A percentile compares a stretch with the other conserved stretches of the same genome.
These are phyloP conservation scores for Psilocybe subaeruginosa DNA, from an alignment of 768 basidiomycete species.

Conservation along the genomic window DNA sequence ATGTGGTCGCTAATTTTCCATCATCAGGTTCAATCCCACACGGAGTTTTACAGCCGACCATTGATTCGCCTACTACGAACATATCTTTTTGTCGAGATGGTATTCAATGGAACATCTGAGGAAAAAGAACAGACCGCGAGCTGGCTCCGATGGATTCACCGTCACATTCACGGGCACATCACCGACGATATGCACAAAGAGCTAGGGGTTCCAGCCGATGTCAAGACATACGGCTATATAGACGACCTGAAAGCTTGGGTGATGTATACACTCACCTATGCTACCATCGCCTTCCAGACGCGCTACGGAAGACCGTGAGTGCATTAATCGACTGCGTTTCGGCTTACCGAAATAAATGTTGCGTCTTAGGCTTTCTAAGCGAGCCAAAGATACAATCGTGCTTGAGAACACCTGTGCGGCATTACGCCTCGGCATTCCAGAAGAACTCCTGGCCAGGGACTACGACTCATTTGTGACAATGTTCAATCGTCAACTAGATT, in stretches of 20 bases:
- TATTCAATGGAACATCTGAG: constrained; percentile 1
- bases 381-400: constrained; percentile 3
- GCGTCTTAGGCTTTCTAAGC: background rate
- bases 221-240: background rate
- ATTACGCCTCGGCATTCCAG: constrained; percentile 2
- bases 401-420: constrained; percentile 6
- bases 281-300: background rate
- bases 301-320: constrained; percentile 6
- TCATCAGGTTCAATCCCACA: background rate
- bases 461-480: constrained; percentile 1
- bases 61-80: background rate
- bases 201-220: background rate
- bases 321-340: background rate
- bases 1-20: background rate
- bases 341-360: background rate
- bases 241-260: constrained; percentile 4
- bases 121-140: constrained; percentile 1
- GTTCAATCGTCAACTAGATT: background rate
- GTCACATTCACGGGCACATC: background rate
- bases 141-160: constrained; percentile 3
- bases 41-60: constrained; percentile 3
- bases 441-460: background rate
- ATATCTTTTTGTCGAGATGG: background rate
- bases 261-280: background rate
- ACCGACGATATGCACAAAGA: background rate